Percentiles rank a stretch among this genome's conserved stretches.
These are phyloP conservation scores for Corynespora cassiicola DNA, from an alignment of 2,329 filamentous ascomycete species.

Conservation along the genomic window DNA sequence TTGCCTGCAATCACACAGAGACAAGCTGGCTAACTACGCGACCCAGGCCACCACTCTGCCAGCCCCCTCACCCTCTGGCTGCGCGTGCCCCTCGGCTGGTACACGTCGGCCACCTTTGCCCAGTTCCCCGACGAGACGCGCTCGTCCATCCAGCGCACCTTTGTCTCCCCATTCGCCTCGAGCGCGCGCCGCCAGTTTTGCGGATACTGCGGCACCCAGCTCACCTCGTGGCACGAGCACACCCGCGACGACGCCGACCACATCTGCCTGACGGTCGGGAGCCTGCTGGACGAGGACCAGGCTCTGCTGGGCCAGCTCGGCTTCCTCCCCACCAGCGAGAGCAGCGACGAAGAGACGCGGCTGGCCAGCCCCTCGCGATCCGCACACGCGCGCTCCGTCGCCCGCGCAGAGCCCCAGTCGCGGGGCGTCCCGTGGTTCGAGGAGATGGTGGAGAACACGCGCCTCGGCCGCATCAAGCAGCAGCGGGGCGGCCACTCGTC, in stretches of 20 bases:
- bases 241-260: slow-evolving; percentile 75
- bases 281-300: slow-evolving; percentile 73
- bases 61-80: slow-evolving; percentile 81
- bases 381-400: slow-evolving; percentile 16
- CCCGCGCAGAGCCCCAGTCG: slow-evolving; percentile 30
- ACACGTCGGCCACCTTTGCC: slow-evolving; percentile 75
- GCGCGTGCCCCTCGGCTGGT: slow-evolving; percentile 81
- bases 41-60: slow-evolving; percentile 67
- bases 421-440: slow-evolving; percentile 86
- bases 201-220: slow-evolving; percentile 86
- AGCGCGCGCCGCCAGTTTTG: slow-evolving; percentile 79
- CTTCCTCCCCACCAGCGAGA: slow-evolving; percentile 62
- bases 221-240: slow-evolving; percentile 83
- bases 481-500: slow-evolving; percentile 65
- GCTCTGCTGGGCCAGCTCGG: slow-evolving; percentile 75
- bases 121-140: slow-evolving; percentile 77
- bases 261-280: slow-evolving; percentile 83
- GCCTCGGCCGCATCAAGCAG: slow-evolving; percentile 71
- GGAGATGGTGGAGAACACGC: slow-evolving; percentile 77
- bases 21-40: no score
- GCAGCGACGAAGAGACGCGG: slow-evolving; percentile 33
- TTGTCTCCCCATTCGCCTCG: slow-evolving; percentile 52
- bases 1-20: no score
- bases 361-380: slow-evolving; percentile 20
- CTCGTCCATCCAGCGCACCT: slow-evolving; percentile 53